Evolutionary conservation across 2,329 filamentous ascomycete species (phyloP), one percentile per base, ranked within the genome.

Genomic region (Nothopassalora personata): DNA sequence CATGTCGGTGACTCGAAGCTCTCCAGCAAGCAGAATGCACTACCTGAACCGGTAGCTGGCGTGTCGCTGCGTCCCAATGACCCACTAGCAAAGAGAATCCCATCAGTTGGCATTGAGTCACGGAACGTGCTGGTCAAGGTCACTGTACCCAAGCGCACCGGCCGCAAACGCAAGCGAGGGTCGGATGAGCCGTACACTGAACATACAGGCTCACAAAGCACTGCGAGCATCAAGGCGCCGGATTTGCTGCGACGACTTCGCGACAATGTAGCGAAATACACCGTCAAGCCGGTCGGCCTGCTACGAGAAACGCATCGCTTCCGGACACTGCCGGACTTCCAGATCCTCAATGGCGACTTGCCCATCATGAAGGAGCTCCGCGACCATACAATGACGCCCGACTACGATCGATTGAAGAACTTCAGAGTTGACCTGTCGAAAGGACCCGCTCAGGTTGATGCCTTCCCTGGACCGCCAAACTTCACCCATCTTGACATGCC

Each of bases 121-220:
- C 90, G 91, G 70, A 96, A 97, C 70, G 77, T 97, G 19, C 81
- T 97, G 19, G 80, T 99, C 55, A 92, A 91, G 72, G 81, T 99
- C 57, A 91, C 88, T 0, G 85, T 97, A 0, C 93, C 94, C 0
- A 94, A 87, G 73, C 81, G 90, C 57, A 97, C 91, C 2, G 92
- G 92, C 3, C 84, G 91, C 60, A 96, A 89, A 74, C 84, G 92
- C 59, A 96, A 92, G 76, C 81, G 87, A 66, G 91, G 90, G n/a
- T 85, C 85, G 5, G 72, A 86, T 57, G 87, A 80, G 4, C 85
- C 87, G 0, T 74, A 68, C 55, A 45, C 59, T 11, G 57, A 61
- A 19, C 18, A 54, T 8, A 30, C 54, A n/a, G 34, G 55, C 6
- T 50, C 59, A 46, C 53, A 46, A 30, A 54, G 27, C 23, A 53